These are phyloP conservation scores for Didymella sp. DNA, from an alignment of 2,329 filamentous ascomycete genomes.

Conservation along the genomic window DNA sequence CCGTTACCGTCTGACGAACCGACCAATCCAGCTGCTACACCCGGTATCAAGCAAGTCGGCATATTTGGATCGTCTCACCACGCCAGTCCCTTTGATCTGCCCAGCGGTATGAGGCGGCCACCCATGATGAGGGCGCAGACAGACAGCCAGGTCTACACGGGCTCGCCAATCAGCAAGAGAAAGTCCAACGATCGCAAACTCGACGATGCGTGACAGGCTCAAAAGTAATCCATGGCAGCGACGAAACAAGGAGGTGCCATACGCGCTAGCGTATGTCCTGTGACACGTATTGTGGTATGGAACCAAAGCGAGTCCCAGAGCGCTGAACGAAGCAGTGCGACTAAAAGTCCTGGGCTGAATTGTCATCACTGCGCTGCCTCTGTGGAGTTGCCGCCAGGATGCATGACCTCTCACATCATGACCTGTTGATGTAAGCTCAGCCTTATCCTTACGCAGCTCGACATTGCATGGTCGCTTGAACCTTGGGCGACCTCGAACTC, in stretches of 20 bases:
- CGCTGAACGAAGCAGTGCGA: not conserved
- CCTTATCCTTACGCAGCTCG: not conserved
- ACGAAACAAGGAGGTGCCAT: not conserved
- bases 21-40: slow-evolving; percentile 34
- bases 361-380: not conserved
- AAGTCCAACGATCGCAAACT: slow-evolving; percentile 7
- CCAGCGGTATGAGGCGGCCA: slow-evolving; percentile 33
- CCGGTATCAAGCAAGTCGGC: slow-evolving; percentile 32
- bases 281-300: slow-evolving; percentile 1
- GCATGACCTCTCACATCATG: not conserved
- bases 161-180: slow-evolving; percentile 35
- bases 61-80: slow-evolving; percentile 33
- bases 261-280: not conserved
- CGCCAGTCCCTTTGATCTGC: slow-evolving; percentile 45
- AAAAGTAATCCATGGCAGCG: not conserved
- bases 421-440: not conserved
- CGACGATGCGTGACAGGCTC: slow-evolving; percentile 1
- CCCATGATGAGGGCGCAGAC: slow-evolving; percentile 26
- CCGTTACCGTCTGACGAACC: slow-evolving; percentile 22
- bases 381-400: not conserved
- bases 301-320: too few species aligned
- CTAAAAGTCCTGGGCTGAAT: not conserved
- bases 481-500: not conserved
- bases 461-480: not conserved
- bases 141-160: slow-evolving; percentile 28